A percentile compares a stretch with the other conserved stretches of the same genome.
Evolutionary conservation across 768 basidiomycete genomes (phyloP).

Genomic region (Boletus patriciae): DNA sequence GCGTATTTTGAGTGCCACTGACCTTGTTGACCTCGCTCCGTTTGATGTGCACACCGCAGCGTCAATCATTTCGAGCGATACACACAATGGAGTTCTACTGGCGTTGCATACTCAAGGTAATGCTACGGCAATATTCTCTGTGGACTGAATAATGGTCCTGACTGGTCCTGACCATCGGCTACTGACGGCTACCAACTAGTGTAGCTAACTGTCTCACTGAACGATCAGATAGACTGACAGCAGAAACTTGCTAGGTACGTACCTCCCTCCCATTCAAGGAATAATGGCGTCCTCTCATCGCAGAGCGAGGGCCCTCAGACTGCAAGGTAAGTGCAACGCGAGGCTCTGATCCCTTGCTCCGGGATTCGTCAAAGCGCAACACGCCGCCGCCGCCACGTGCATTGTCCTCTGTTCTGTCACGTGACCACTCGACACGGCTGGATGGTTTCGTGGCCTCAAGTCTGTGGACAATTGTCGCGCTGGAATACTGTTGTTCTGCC

Average conservation of each 20-base stretch:
- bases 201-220: no score
- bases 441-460: neutral
- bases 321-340: neutral
- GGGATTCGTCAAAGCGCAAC: neutral
- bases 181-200: no score
- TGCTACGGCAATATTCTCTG: neutral
- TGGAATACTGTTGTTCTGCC: conserved; percentile 1
- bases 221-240: neutral
- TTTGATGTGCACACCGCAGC: neutral
- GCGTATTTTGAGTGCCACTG: neutral
- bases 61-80: neutral
- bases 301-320: neutral
- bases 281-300: neutral
- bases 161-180: no score
- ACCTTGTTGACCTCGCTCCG: neutral
- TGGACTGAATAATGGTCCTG: no score
- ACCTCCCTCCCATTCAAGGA: neutral
- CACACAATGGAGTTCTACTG: neutral
- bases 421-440: neutral
- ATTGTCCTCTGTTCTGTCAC: neutral
- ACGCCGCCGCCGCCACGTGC: neutral
- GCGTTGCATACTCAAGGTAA: neutral
- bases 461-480: conserved; percentile 4
- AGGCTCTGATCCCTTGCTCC: neutral
- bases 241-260: neutral